A percentile compares a stretch with the other conserved stretches of the same genome.
Evolutionary conservation across 1,284 basidiomycete genomes (phyloP).

Genomic region (Kalmanozyma brasiliensis): DNA sequence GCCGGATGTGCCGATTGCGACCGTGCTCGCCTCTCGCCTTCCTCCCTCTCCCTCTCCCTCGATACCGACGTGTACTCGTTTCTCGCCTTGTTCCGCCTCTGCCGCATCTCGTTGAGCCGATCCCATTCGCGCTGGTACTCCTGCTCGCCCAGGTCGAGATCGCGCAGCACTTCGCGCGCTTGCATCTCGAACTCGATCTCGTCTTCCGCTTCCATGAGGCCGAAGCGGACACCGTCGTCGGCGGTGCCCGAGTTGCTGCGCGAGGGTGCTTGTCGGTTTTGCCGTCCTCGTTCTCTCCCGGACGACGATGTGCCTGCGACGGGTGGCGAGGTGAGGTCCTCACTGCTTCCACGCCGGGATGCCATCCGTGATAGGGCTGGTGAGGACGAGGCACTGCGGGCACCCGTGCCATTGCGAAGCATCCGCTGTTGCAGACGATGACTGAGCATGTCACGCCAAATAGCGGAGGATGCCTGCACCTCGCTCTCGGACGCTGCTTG

Average conservation of each 20-base stretch:
- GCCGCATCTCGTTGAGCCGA: constrained; percentile 26
- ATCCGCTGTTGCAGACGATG: constrained; percentile 38
- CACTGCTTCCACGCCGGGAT: constrained; percentile 20
- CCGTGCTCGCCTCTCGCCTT: constrained; percentile 5
- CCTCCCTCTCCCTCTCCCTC: no score
- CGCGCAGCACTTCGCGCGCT: constrained; percentile 39
- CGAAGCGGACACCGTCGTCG: constrained; percentile 26
- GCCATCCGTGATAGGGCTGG: constrained; percentile 23
- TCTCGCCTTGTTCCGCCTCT: constrained; percentile 34
- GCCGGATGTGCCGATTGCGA: constrained; percentile 35
- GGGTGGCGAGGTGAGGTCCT: constrained; percentile 8
- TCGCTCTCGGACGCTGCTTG: constrained; percentile 39
- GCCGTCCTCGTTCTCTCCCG: constrained; percentile 14
- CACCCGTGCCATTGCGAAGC: constrained; percentile 7
- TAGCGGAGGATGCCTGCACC: constrained; percentile 33
- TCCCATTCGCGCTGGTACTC: constrained; percentile 48
- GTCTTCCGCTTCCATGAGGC: constrained; percentile 42
- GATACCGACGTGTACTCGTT: constrained; percentile 40
- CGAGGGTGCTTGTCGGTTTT: neutral
- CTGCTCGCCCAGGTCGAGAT: constrained; percentile 25
- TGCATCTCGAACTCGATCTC: constrained; percentile 52
- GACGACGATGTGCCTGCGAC: neutral
- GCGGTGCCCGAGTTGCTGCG: constrained; percentile 3
- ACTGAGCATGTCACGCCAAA: constrained; percentile 46
- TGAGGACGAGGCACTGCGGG: constrained; percentile 14